These are phyloP conservation scores for Articulospora tetracladia DNA, from an alignment of 495 filamentous ascomycete genomes.

Conservation along the genomic window DNA sequence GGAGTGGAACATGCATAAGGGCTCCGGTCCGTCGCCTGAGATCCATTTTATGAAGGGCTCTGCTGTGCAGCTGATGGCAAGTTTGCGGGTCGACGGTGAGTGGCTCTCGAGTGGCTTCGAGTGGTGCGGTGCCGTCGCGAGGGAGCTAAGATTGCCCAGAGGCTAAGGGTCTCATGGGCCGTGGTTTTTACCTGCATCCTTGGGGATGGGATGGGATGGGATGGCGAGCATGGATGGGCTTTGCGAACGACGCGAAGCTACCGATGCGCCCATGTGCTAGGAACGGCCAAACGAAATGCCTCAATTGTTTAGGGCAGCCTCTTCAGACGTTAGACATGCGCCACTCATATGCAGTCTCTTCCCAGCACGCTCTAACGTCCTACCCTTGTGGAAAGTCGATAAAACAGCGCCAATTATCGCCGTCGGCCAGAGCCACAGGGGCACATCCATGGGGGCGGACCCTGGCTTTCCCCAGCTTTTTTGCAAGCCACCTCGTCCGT, in stretches of 20 bases:
- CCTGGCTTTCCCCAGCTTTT: conserved; percentile 23
- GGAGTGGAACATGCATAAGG: neutral
- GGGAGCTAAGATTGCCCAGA: neutral
- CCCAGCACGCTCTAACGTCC: neutral
- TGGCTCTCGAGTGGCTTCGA: neutral
- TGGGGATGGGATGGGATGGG: too few species aligned
- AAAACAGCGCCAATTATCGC: neutral
- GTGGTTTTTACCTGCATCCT: too few species aligned
- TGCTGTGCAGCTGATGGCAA: conserved; percentile 21
- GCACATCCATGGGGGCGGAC: neutral
- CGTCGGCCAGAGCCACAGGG: neutral
- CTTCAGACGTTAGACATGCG: conserved; percentile 13
- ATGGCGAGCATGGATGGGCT: too few species aligned
- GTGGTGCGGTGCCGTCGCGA: neutral
- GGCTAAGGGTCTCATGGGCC: too few species aligned
- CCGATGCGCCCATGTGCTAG: neutral
- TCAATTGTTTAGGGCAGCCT: neutral
- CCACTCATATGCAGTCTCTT: conserved; percentile 12
- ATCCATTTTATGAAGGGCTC: conserved; percentile 3
- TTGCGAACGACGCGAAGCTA: neutral
- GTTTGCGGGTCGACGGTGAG: neutral
- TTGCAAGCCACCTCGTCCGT: conserved; percentile 19
- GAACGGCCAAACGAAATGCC: neutral
- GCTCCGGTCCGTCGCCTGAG: neutral
- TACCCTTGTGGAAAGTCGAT: neutral